Evolutionary conservation across 768 basidiomycete species (phyloP), one percentile per base, ranked within the genome.

Genomic region (Tricholoma saponaceum): DNA sequence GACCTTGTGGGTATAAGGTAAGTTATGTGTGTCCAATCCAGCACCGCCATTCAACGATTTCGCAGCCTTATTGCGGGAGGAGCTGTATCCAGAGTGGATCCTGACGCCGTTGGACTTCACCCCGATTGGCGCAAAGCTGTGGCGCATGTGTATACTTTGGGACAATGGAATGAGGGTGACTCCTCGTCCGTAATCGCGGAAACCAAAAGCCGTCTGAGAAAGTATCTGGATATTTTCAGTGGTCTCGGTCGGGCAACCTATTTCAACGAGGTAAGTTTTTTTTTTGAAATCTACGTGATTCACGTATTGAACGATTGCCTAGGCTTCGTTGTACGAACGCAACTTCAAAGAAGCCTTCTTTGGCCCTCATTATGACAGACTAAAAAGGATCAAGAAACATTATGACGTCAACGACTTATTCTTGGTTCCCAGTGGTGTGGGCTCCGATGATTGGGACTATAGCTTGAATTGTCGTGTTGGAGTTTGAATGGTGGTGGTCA

Each of bases 371-470:
- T 79, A 80, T 50, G 23, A 61, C 2, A 66, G 54, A 22, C 63
- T 81, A 35, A 73, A 71, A 58, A 61, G 52, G 1, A 77, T 83
- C 66, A 83, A 83, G 64, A 37, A 55, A 4, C 69, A 64, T 56
- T 78, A 79, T 52, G 82, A 84, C 62, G 75, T 79, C 0, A 58
- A 66, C 9, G 70, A 63, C 23, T 54, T 83, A 12, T 83, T 82
- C 61, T 62, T 82, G 3, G 76, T 81, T 18, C 57, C 64, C 0
- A 65, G 70, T 12, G 83, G 81, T 5, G 79, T 83, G 0, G 79
- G 79, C 0, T 79, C 78, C 5, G 79, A 83, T 14, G 73, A 78
- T 0, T 83, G 80, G 80, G 78, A 79, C 58, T 30, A 7, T 14
- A 50, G 49, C 9, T 32, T 58, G 50, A 53, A 43, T 18, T 58